These are phyloP conservation scores for Clarireedia hainanense DNA, from an alignment of 2,329 filamentous ascomycete genomes.

Conservation along the genomic window DNA sequence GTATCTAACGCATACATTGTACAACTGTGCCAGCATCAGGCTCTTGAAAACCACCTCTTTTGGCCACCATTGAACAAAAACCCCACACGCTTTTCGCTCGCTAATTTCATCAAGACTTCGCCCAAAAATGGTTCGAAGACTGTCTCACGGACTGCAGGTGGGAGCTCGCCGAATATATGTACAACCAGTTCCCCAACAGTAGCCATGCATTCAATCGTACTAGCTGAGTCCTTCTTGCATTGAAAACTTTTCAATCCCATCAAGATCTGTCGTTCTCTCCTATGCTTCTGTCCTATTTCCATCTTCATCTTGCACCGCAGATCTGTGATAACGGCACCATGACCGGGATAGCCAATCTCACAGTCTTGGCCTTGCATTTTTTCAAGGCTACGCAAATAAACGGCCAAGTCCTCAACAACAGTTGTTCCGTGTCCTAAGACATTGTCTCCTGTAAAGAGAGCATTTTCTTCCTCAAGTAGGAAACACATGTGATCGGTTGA, in stretches of 20 bases:
- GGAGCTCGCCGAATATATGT: conserved; percentile 22
- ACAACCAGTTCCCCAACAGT: conserved; percentile 36
- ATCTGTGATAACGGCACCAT: conserved; percentile 34
- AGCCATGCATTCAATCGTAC: conserved; percentile 27
- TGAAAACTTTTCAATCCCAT: conserved; percentile 26
- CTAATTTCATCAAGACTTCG: conserved; percentile 36
- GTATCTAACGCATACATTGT: background rate
- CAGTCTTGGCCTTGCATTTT: conserved; percentile 31
- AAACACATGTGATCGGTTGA: conserved; percentile 75
- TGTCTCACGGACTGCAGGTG: conserved; percentile 32
- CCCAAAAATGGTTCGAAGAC: conserved; percentile 38
- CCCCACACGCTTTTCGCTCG: conserved; percentile 35
- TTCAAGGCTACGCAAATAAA: conserved; percentile 59
- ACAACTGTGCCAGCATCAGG: background rate
- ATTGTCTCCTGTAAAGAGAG: conserved; percentile 81
- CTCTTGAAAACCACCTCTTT: conserved; percentile 33
- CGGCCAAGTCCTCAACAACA: conserved; percentile 66
- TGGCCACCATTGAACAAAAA: conserved; percentile 32
- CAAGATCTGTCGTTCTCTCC: conserved; percentile 35
- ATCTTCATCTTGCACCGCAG: conserved; percentile 32
- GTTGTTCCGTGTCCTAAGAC: conserved; percentile 76
- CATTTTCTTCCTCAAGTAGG: conserved; percentile 63
- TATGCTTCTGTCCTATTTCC: conserved; percentile 32
- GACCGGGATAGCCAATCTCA: conserved; percentile 36
- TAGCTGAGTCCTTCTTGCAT: conserved; percentile 1